Conservation (phyloP, 2,329 filamentous ascomycete species). For the Sclerotinia nivalis region DNA sequence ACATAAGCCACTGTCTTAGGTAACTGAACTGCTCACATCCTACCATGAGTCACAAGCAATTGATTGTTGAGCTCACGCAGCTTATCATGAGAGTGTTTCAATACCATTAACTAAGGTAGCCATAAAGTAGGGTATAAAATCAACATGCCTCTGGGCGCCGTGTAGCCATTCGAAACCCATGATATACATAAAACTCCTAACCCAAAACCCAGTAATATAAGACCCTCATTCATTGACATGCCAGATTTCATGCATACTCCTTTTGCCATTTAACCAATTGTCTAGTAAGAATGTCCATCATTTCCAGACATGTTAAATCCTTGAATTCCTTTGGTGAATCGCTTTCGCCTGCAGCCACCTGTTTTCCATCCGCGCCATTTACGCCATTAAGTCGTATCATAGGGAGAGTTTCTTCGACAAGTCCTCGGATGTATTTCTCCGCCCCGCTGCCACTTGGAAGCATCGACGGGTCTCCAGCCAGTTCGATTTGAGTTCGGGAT, state of each 20-base stretch:
- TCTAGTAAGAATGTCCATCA: slow-evolving; percentile 45
- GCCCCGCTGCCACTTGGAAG: slow-evolving; percentile 45
- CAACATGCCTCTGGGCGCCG: slow-evolving; percentile 22
- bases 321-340: slow-evolving; percentile 61
- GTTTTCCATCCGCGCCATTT: slow-evolving; percentile 35
- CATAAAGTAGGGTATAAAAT: slow-evolving; percentile 24
- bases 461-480: slow-evolving; percentile 62
- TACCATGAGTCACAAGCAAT: background rate
- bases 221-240: background rate
- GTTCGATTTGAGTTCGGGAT: slow-evolving; percentile 81
- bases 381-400: slow-evolving; percentile 45
- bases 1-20: background rate
- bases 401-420: slow-evolving; percentile 40
- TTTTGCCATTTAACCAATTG: slow-evolving; percentile 45
- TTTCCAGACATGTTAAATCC: slow-evolving; percentile 57
- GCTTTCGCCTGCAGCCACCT: slow-evolving; percentile 38
- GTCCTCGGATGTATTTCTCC: slow-evolving; percentile 41
- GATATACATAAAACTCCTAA: slow-evolving; percentile 21
- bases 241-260: slow-evolving; percentile 36
- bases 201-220: slow-evolving; percentile 12
- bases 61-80: background rate
- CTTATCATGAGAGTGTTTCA: background rate
- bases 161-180: slow-evolving; percentile 23
- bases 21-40: background rate
- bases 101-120: slow-evolving; percentile 23